These are phyloP conservation scores for Nigrospora oryzae DNA, from an alignment of 2,329 filamentous ascomycete species.

Conservation along the genomic window DNA sequence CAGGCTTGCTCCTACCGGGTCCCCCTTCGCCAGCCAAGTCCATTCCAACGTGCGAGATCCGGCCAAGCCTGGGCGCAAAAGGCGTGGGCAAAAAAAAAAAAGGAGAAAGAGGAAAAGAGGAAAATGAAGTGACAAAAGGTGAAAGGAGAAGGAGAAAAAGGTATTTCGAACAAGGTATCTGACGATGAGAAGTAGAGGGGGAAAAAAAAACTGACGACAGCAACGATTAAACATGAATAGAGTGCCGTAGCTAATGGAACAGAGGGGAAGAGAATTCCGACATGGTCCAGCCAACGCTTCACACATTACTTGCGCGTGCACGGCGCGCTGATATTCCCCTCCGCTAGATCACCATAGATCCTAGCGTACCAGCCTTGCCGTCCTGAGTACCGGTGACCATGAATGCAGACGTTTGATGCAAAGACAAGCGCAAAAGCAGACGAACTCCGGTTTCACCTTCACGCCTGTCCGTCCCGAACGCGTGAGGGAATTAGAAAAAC, in stretches of 20 bases:
- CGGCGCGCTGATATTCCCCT: constrained; percentile 13
- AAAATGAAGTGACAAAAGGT: constrained; percentile 7
- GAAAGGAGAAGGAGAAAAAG: constrained; percentile 12
- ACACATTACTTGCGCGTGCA: constrained; percentile 25
- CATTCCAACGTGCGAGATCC: constrained; percentile 13
- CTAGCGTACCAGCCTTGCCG: constrained; percentile 19
- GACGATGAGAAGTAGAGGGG: constrained; percentile 20
- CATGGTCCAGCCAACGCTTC: constrained; percentile 27
- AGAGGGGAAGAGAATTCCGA: constrained; percentile 32
- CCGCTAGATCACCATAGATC: constrained; percentile 17
- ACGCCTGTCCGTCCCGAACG: constrained; percentile 20
- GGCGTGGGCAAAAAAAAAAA: constrained; percentile 3
- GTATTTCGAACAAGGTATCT: constrained; percentile 57
- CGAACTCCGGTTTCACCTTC: constrained; percentile 18
- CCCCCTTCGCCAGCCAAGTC: constrained; percentile 11
- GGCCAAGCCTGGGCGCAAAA: constrained; percentile 11
- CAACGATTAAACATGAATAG: constrained; percentile 30
- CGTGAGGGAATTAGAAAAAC: constrained; percentile 14
- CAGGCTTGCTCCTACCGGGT: constrained; percentile 8
- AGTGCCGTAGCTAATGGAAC: constrained; percentile 38
- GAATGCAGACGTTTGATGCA: constrained; percentile 25
- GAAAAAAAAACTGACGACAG: constrained; percentile 15
- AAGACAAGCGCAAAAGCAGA: constrained; percentile 18
- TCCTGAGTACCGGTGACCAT: constrained; percentile 22
- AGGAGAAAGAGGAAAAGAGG: constrained; percentile 10